Conservation (phyloP, 2,329 filamentous ascomycete genomes). For the Talaromyces sp. region DNA sequence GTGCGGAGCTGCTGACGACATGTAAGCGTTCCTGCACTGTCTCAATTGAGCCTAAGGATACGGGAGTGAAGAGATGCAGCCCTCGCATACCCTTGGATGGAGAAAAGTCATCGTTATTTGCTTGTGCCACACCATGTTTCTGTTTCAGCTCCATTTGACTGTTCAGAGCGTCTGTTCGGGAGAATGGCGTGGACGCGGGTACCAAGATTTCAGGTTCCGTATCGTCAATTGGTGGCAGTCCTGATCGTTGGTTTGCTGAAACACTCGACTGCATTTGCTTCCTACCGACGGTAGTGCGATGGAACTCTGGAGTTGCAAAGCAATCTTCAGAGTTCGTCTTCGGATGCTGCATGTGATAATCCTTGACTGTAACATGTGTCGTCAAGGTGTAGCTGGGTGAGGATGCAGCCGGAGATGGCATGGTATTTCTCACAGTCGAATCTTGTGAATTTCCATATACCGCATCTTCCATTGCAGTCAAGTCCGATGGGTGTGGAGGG, state of each 20-base stretch:
- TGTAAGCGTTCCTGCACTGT: background rate
- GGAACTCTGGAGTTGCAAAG: slow-evolving; percentile 1
- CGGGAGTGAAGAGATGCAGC: background rate
- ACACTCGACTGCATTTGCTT: background rate
- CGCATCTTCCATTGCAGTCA: background rate
- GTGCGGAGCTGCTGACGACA: background rate
- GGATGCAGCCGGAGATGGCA: background rate
- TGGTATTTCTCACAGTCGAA: background rate
- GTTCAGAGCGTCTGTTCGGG: background rate
- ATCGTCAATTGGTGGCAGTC: background rate
- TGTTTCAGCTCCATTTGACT: background rate
- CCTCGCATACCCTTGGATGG: background rate
- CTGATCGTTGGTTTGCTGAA: background rate
- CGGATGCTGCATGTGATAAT: background rate
- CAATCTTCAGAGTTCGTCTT: background rate
- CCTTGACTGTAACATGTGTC: background rate
- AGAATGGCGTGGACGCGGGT: background rate
- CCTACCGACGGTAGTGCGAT: background rate
- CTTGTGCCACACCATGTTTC: no score
- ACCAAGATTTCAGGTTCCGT: background rate
- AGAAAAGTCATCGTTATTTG: background rate
- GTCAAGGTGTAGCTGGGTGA: background rate
- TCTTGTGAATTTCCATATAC: background rate
- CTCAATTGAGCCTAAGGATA: background rate
- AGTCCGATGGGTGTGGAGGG: background rate